Base-by-base conservation (phyloP, 116 monocot genomes). In the Dioscorea cayenensis region DNA sequence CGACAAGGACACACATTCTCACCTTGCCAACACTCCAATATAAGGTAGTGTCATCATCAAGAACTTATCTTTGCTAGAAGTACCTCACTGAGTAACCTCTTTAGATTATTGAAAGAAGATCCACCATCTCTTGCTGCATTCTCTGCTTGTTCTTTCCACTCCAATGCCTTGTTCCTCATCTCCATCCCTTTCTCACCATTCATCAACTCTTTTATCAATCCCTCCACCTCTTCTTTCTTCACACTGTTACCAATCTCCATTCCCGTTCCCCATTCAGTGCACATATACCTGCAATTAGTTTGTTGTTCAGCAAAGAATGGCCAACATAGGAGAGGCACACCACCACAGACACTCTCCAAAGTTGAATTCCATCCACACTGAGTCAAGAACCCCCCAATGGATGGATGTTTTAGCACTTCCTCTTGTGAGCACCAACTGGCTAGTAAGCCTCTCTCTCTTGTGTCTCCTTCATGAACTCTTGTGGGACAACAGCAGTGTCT, bases 351-450 rank as follows among this genome's bases (percentile, higher is more conserved):
- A 28, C 72, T 72, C 72, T 72, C 72, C 14, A 62, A 28, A 35
- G 17, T 63, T n/a, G 72, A 72, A 6, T 72, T 72, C 72, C 63
- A 72, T n/a, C 72, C 72, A 28, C 62, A 13, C 6, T 72, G 72
- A 7, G 72, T 72, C 5, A 72, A 35, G 38, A 72, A 72, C 29
- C 14, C 60, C 18, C 72, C 63, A 7, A 48, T 49, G 11, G 61
- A 11, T 13, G 17, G 36, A 19, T 72, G 32, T 22, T 25, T 9
- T 21, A 72, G 72, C 17, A 72, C 61, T 1, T 43, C 22, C 63
- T 72, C 72, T 27, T 63, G 72, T 17, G 72, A 36, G 43, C 72
- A 63, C 72, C 72, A 72, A 27, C 63, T 72, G 2, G 61, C 48
- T 60, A 72, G 20, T 36, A 63, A 25, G 2, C 72, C 72, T 22